Conservation (phyloP, 2,329 filamentous ascomycete genomes). For the Didymella segeticola region DNA sequence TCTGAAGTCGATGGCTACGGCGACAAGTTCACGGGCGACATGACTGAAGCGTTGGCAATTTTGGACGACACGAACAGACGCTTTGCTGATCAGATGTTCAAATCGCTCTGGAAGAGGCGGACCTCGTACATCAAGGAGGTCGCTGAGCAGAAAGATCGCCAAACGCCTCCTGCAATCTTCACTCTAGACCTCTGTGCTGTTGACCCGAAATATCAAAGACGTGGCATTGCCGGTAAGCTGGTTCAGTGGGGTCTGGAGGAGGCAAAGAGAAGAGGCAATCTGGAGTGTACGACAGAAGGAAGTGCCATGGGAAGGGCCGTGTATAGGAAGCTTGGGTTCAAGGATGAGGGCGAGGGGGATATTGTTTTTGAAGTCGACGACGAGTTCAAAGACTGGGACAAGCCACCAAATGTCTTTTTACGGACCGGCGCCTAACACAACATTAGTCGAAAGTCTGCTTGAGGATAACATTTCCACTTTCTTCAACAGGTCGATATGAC, state of each 20-base stretch:
- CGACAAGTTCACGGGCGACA: conserved; percentile 39
- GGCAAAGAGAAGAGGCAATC: conserved; percentile 40
- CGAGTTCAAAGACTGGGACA: conserved; percentile 39
- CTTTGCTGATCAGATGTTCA: conserved; percentile 55
- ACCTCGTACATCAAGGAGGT: conserved; percentile 48
- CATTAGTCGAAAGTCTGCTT: neutral
- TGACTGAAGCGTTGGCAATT: conserved; percentile 40
- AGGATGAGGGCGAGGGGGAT: conserved; percentile 38
- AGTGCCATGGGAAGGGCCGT: conserved; percentile 45
- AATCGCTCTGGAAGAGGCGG: conserved; percentile 53
- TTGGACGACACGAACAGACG: conserved; percentile 55
- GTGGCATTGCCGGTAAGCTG: conserved; percentile 46
- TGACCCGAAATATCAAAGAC: conserved; percentile 61
- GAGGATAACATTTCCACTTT: neutral
- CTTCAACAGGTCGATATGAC: neutral
- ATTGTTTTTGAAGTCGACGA: conserved; percentile 43
- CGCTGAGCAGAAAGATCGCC: conserved; percentile 35
- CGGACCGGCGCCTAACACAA: conserved; percentile 31
- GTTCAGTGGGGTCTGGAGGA: conserved; percentile 45
- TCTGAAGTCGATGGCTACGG: conserved; percentile 60
- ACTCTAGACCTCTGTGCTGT: conserved; percentile 56
- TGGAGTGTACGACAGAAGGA: conserved; percentile 48
- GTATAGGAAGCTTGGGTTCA: conserved; percentile 43
- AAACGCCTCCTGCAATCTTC: conserved; percentile 55
- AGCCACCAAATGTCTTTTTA: conserved; percentile 46